Percentiles rank a stretch among this genome's conserved stretches.
Evolutionary conservation across 2,329 filamentous ascomycete species (phyloP).

Genomic region (Mycogone perniciosa): DNA sequence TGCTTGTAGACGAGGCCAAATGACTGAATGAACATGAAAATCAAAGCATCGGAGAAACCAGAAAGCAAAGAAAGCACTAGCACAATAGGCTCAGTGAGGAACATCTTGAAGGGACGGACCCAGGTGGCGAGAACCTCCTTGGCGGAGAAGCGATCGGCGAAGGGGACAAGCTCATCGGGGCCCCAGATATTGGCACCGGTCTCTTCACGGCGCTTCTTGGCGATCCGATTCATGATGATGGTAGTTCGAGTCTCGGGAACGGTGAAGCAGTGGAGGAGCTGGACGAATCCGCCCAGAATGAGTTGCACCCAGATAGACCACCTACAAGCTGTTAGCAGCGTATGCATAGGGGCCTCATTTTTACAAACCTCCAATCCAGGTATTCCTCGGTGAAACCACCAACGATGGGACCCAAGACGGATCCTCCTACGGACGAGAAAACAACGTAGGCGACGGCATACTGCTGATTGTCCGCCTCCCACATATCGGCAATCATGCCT

Average conservation of each 20-base stretch:
- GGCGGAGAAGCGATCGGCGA: slow-evolving; percentile 51
- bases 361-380: slow-evolving; percentile 55
- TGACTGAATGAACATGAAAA: slow-evolving; percentile 72
- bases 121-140: slow-evolving; percentile 52
- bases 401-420: slow-evolving; percentile 69
- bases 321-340: slow-evolving; percentile 18
- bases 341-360: not conserved
- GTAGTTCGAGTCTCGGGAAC: slow-evolving; percentile 75
- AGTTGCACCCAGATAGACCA: slow-evolving; percentile 81
- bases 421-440: slow-evolving; percentile 73
- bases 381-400: slow-evolving; percentile 67
- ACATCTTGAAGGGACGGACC: slow-evolving; percentile 65
- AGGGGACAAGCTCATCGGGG: slow-evolving; percentile 62
- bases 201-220: slow-evolving; percentile 62
- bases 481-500: slow-evolving; percentile 70
- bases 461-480: slow-evolving; percentile 64
- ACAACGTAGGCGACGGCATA: slow-evolving; percentile 72
- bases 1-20: slow-evolving; percentile 62
- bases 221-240: slow-evolving; percentile 72
- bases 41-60: slow-evolving; percentile 67
- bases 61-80: slow-evolving; percentile 62
- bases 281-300: slow-evolving; percentile 66
- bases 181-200: slow-evolving; percentile 60
- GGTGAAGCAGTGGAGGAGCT: slow-evolving; percentile 58
- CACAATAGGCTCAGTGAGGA: slow-evolving; percentile 68